Evolutionary conservation across 495 filamentous ascomycete genomes (phyloP), one percentile per base, ranked within the genome.

Genomic region (Tuber borchii): DNA sequence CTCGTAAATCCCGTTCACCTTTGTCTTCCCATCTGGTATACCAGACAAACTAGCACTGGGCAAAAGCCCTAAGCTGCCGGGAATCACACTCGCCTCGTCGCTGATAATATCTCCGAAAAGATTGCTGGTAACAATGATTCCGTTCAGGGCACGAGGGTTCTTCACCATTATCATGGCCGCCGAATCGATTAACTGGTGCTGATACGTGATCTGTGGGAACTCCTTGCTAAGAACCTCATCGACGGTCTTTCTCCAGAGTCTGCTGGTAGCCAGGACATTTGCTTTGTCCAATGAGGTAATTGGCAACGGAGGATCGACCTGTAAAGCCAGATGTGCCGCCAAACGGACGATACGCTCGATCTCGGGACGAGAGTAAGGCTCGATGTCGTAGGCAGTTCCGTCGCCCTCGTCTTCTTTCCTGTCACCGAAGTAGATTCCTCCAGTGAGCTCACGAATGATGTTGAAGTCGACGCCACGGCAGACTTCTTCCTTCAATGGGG

Each of bases 121-220:
- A 84, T 99, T 98, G 86, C 92, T 95, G 10, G 94, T 97, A 51
- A 99, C 90, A 68, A 99, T 88, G 34, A 99, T 90, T 71, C 95
- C 95, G 83, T 98, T 98, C 70, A 99, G 87, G 72, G 92, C 89
- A 37, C 92, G 87, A 37, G 95, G 95, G 83, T 94, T 93, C 90
- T 97, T 97, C 72, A 99, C 89, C 93, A 98, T 94, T 78, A 97
- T 84, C 95, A 99, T 97, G 72, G 95, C 95, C 31, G 94, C 95
- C 74, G 89, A 92, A 86, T 99, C 95, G 83, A 99, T 97, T 56
- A 99, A 87, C 82, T 99, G 95, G 85, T 97, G 94, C 75, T 89
- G 89, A 56, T 96, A 83, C 86, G 92, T 88, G 34, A 99, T 85
- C 83, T 93, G 89, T 44, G 95, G 95, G 86, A 94, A 99, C 87